Percentiles rank a stretch among this genome's conserved stretches.
Conservation (phyloP, 2,329 filamentous ascomycete species). For the Cladosporium colombiae region DNA sequence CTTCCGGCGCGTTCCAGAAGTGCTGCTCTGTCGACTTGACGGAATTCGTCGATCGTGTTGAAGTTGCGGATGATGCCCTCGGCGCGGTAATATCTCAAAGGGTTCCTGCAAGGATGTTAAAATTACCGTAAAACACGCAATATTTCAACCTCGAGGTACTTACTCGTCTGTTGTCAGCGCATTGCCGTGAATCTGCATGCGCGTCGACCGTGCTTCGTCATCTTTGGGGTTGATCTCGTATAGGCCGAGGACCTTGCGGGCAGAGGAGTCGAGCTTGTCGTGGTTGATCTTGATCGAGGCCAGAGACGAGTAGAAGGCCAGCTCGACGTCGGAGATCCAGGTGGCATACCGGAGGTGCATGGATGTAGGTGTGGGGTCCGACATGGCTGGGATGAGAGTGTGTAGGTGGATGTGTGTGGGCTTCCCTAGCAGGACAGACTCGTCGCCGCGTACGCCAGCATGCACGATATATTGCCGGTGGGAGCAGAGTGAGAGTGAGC, state of each 20-base stretch:
- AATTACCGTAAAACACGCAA: too few species aligned
- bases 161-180: slow-evolving; percentile 83
- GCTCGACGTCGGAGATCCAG: slow-evolving; percentile 90
- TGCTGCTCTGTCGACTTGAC: slow-evolving; percentile 73
- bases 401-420: neutral
- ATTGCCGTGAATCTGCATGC: slow-evolving; percentile 86
- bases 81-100: slow-evolving; percentile 73
- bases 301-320: slow-evolving; percentile 92
- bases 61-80: slow-evolving; percentile 95
- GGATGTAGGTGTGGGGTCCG: slow-evolving; percentile 10
- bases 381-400: neutral
- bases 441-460: neutral
- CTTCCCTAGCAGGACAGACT: neutral
- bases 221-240: slow-evolving; percentile 80
- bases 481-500: neutral
- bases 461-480: neutral
- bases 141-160: slow-evolving; percentile 43
- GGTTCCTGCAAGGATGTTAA: slow-evolving; percentile 53
- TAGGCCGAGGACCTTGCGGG: slow-evolving; percentile 79
- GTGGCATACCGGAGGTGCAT: slow-evolving; percentile 71
- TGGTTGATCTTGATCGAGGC: slow-evolving; percentile 92
- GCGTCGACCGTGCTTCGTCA: slow-evolving; percentile 73
- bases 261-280: slow-evolving; percentile 94
- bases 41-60: slow-evolving; percentile 94
- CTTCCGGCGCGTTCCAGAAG: slow-evolving; percentile 77